Evolutionary conservation across 208 protist species (phyloP).

Genomic region (Entamoeba histolytica): DNA sequence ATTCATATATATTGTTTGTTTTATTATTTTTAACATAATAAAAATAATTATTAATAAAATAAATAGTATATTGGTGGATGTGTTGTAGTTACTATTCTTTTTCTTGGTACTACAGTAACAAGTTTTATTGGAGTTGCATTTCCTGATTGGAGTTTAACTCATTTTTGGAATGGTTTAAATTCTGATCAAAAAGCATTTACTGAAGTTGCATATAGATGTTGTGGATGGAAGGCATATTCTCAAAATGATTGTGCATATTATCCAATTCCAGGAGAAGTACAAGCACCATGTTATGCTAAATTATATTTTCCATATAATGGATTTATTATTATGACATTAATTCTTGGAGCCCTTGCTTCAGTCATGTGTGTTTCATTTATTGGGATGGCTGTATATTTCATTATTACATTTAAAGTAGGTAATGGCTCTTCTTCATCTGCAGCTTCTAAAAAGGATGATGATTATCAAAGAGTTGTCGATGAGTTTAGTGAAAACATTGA

Average conservation of each 20-base stretch:
- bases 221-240: background rate
- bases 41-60: background rate
- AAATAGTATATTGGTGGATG: background rate
- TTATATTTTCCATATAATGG: background rate
- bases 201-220: background rate
- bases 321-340: background rate
- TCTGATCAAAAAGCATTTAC: background rate
- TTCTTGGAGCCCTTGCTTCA: background rate
- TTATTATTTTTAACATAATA: background rate
- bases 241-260: background rate
- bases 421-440: background rate
- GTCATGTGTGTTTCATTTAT: background rate
- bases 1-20: background rate
- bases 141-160: background rate
- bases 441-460: background rate
- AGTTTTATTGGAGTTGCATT: background rate
- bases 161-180: background rate
- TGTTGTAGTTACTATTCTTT: background rate
- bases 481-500: too few relatives aligned
- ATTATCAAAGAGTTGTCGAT: too few relatives aligned
- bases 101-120: background rate
- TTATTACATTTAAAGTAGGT: background rate
- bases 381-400: background rate
- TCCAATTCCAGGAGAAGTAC: background rate
- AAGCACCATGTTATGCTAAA: background rate